These are phyloP conservation scores for Colletotrichum tanaceti DNA, from an alignment of 2,329 filamentous ascomycete genomes.

Conservation along the genomic window DNA sequence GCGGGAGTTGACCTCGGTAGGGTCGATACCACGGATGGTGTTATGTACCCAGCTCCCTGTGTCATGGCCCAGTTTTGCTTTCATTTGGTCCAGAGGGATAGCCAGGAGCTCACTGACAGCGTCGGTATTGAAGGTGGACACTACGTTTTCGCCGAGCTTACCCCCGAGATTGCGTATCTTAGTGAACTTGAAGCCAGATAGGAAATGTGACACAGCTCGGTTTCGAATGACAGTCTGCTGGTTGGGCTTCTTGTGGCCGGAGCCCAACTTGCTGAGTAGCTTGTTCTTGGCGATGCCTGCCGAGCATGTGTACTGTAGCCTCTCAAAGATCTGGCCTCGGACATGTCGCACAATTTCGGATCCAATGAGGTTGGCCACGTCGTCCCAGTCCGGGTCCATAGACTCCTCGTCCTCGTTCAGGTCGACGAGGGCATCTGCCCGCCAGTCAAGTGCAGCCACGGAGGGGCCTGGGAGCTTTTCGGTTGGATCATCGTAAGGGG, in stretches of 20 bases:
- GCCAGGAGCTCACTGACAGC: slow-evolving; percentile 79
- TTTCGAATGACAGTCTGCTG: slow-evolving; percentile 94
- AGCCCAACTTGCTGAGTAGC: slow-evolving; percentile 93
- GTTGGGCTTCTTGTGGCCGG: slow-evolving; percentile 92
- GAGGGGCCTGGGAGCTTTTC: slow-evolving; percentile 78
- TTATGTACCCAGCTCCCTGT: slow-evolving; percentile 88
- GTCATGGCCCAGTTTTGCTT: slow-evolving; percentile 82
- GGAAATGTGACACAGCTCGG: slow-evolving; percentile 81
- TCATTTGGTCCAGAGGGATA: slow-evolving; percentile 79
- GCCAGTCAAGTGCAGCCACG: slow-evolving; percentile 81
- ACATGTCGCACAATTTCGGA: slow-evolving; percentile 88
- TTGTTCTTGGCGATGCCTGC: slow-evolving; percentile 92
- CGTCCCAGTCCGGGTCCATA: slow-evolving; percentile 94
- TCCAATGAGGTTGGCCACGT: slow-evolving; percentile 86
- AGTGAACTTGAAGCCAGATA: slow-evolving; percentile 89
- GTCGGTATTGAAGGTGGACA: slow-evolving; percentile 84
- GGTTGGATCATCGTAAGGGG: slow-evolving; percentile 79
- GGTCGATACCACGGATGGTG: slow-evolving; percentile 86
- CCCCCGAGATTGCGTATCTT: slow-evolving; percentile 96
- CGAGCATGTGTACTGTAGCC: slow-evolving; percentile 89
- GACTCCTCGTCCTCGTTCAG: slow-evolving; percentile 80
- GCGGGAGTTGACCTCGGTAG: slow-evolving; percentile 87
- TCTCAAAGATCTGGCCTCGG: slow-evolving; percentile 73
- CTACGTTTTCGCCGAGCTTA: slow-evolving; percentile 89
- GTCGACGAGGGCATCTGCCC: slow-evolving; percentile 83